A percentile compares a stretch with the other conserved stretches of the same genome.
Conservation (phyloP, 139 green algal genomes). For the Bryopsis sp. region DNA sequence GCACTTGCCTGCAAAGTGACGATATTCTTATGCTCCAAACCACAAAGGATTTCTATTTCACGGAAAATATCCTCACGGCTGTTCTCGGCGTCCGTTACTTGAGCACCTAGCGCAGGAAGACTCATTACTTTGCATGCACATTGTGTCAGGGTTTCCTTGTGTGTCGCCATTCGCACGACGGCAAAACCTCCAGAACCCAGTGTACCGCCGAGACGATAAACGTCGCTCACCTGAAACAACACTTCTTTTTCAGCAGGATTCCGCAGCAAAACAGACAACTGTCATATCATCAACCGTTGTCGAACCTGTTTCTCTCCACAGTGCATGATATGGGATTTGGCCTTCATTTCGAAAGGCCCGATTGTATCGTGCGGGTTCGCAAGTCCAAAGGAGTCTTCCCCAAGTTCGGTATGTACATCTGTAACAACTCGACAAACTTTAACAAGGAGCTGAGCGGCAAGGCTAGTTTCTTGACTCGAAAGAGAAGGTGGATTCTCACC, state of each 20-base stretch:
- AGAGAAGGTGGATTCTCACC: too few relatives aligned
- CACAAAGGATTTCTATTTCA: slow-evolving; percentile 80
- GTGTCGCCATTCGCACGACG: slow-evolving; percentile 62
- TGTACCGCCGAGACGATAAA: slow-evolving; percentile 66
- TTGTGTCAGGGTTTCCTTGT: slow-evolving; percentile 43
- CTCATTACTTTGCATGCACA: slow-evolving; percentile 86
- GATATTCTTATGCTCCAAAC: slow-evolving; percentile 71
- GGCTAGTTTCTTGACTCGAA: too few relatives aligned
- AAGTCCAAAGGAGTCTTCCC: too few relatives aligned
- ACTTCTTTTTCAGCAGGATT: too few relatives aligned
- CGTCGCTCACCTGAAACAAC: slow-evolving; percentile 10
- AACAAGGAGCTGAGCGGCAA: too few relatives aligned
- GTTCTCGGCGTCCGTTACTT: slow-evolving; percentile 38
- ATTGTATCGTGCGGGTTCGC: too few relatives aligned
- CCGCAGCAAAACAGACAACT: too few relatives aligned
- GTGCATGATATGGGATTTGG: too few relatives aligned
- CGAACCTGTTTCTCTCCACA: too few relatives aligned
- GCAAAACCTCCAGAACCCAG: slow-evolving; percentile 76
- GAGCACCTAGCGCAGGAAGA: slow-evolving; percentile 35
- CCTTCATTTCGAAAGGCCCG: slow-evolving; percentile 15
- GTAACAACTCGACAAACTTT: too few relatives aligned
- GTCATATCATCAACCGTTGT: too few relatives aligned
- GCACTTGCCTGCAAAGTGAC: slow-evolving; percentile 78
- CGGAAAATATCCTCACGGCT: slow-evolving; percentile 82
- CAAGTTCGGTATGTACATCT: too few relatives aligned